Conservation (phyloP, 305 asterid genomes). For the Rubia tinctorum region DNA sequence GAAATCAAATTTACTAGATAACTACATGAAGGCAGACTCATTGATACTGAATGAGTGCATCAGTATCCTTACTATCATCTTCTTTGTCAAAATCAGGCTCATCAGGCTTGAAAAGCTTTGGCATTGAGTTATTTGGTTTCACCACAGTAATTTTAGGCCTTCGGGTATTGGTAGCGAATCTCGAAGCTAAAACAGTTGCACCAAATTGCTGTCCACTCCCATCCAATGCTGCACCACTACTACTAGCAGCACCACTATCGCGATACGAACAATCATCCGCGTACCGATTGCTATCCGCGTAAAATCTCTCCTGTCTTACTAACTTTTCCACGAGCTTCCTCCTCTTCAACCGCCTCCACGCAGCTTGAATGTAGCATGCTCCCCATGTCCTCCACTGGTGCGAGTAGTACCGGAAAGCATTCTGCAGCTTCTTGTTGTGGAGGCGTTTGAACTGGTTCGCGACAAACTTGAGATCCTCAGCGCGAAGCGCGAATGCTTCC, state of each 20-base stretch:
- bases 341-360: slow-evolving; percentile 60
- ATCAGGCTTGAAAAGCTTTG: slow-evolving; percentile 66
- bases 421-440: slow-evolving; percentile 88
- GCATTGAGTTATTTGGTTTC: slow-evolving; percentile 46
- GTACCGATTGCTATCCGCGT: slow-evolving; percentile 24
- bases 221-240: slow-evolving; percentile 13
- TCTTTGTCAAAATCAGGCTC: slow-evolving; percentile 56
- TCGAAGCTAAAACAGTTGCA: slow-evolving; percentile 58
- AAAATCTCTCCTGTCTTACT: slow-evolving; percentile 51
- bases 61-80: slow-evolving; percentile 11
- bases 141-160: slow-evolving; percentile 34
- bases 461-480: slow-evolving; percentile 78
- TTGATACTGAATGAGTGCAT: slow-evolving; percentile 19
- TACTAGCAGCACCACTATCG: slow-evolving; percentile 10
- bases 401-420: slow-evolving; percentile 77
- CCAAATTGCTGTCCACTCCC: slow-evolving; percentile 30
- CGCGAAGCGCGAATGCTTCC: slow-evolving; percentile 78
- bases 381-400: slow-evolving; percentile 99
- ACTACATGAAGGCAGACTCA: slow-evolving; percentile 22
- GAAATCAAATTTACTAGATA: too few species aligned
- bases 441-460: slow-evolving; percentile 74
- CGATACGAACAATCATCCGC: slow-evolving; percentile 3
- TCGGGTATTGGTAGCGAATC: slow-evolving; percentile 60
- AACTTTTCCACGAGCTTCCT: slow-evolving; percentile 61
- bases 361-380: slow-evolving; percentile 74